Conservation (phyloP, 768 basidiomycete genomes). For the Suillus sp. region DNA sequence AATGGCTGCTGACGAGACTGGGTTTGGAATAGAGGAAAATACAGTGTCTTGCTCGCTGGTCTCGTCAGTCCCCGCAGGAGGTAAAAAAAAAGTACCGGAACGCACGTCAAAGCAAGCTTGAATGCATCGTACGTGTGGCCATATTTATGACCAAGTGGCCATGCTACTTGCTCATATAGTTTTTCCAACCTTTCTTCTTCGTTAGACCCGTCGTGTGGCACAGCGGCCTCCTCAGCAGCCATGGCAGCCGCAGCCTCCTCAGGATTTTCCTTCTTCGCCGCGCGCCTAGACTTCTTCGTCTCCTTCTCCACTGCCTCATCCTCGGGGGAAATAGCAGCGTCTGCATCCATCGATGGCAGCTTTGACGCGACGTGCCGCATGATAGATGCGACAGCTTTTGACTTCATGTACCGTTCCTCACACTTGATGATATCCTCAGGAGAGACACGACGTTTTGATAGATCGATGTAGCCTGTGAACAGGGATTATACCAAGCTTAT, state of each 20-base stretch:
- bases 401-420: slow-evolving; percentile 98
- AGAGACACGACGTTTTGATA: slow-evolving; percentile 96
- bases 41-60: slow-evolving; percentile 74
- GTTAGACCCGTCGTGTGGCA: slow-evolving; percentile 39
- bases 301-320: slow-evolving; percentile 48
- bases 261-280: slow-evolving; percentile 44
- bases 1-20: slow-evolving; percentile 58
- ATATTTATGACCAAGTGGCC: slow-evolving; percentile 91
- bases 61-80: not conserved
- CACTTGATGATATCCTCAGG: slow-evolving; percentile 99
- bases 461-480: slow-evolving; percentile 89
- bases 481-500: slow-evolving; percentile 4
- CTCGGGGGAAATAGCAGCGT: slow-evolving; percentile 19
- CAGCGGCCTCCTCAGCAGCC: slow-evolving; percentile 41
- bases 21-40: slow-evolving; percentile 67
- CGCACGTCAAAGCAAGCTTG: slow-evolving; percentile 92
- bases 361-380: slow-evolving; percentile 90
- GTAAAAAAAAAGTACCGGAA: not conserved
- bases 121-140: slow-evolving; percentile 98
- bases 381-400: slow-evolving; percentile 92
- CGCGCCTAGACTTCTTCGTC: slow-evolving; percentile 48
- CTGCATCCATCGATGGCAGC: slow-evolving; percentile 48
- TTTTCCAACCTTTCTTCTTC: slow-evolving; percentile 83
- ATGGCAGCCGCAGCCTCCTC: slow-evolving; percentile 47
- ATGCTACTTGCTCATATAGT: slow-evolving; percentile 88